A percentile compares a stretch with the other conserved stretches of the same genome.
phyloP scores from a whole-genome alignment of 108 stramenopile species.

The Aurantiochytrium sp. region DNA sequence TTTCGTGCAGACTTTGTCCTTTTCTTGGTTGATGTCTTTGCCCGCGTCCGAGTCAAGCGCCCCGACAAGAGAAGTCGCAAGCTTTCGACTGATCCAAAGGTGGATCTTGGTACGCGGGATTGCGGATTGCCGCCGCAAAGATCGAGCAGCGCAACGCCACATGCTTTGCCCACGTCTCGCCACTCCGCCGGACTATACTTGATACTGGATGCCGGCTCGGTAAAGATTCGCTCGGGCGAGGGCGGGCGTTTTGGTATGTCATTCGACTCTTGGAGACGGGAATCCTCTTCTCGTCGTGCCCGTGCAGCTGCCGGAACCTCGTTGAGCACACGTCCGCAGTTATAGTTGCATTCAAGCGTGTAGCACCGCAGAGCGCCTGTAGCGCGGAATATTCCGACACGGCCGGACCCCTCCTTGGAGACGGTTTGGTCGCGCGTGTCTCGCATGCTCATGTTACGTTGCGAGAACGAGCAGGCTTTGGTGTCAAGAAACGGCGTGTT shows the following conservation, averaged over 20 bases:
- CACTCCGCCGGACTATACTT: constrained; percentile 24
- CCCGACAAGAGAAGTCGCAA: not conserved
- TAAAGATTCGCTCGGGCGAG: not conserved
- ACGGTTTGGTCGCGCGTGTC: constrained; percentile 47
- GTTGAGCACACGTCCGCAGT: constrained; percentile 23
- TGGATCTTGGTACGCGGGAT: not conserved
- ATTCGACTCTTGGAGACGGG: not conserved
- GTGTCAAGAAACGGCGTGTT: constrained; percentile 51
- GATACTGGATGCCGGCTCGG: not conserved
- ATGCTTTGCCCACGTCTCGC: constrained; percentile 36
- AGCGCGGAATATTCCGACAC: constrained; percentile 39
- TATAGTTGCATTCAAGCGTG: constrained; percentile 67
- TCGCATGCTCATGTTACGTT: constrained; percentile 46
- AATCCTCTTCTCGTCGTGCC: not conserved
- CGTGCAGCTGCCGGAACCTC: constrained; percentile 15
- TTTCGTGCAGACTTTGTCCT: too few relatives aligned
- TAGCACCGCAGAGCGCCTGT: constrained; percentile 43
- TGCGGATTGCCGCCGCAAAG: not conserved
- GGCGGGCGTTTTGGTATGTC: not conserved
- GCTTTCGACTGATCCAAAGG: not conserved
- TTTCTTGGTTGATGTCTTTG: too few relatives aligned
- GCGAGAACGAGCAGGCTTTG: constrained; percentile 43
- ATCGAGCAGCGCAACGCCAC: constrained; percentile 33
- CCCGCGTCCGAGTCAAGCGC: not conserved
- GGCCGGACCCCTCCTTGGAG: constrained; percentile 50